Evolutionary conservation across 257 asterid genomes (phyloP).

Genomic region (Penstemon davidsonii): DNA sequence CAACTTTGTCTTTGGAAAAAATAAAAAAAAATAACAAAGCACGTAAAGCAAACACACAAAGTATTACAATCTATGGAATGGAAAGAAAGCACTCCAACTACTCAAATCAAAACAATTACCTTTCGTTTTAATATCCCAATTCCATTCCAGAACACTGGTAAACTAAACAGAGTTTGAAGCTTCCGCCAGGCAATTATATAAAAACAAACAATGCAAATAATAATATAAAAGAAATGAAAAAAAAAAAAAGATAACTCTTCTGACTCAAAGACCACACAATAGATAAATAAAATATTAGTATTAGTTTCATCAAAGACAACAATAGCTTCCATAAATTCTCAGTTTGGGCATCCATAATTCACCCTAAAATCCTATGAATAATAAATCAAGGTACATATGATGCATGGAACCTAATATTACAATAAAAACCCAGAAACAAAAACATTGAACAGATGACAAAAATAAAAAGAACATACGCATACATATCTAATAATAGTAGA

Average conservation of each 20-base stretch:
- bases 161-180: not conserved
- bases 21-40: not conserved
- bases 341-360: no score
- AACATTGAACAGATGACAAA: not conserved
- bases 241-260: not conserved
- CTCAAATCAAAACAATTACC: not conserved
- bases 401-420: not conserved
- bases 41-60: not conserved
- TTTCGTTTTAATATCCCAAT: not conserved
- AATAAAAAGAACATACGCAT: no score
- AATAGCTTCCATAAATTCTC: no score
- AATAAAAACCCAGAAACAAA: slow-evolving; percentile 17
- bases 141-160: not conserved
- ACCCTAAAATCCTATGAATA: not conserved
- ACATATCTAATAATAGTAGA: no score
- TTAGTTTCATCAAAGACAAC: no score
- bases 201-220: not conserved
- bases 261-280: not conserved
- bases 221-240: no score
- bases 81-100: not conserved
- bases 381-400: not conserved
- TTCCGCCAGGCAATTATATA: not conserved
- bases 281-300: no score
- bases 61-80: slow-evolving; percentile 2
- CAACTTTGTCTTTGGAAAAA: not conserved